phyloP scores from a whole-genome alignment of 192 early-diverging fungal species.

The Mortierella hygrophila region DNA sequence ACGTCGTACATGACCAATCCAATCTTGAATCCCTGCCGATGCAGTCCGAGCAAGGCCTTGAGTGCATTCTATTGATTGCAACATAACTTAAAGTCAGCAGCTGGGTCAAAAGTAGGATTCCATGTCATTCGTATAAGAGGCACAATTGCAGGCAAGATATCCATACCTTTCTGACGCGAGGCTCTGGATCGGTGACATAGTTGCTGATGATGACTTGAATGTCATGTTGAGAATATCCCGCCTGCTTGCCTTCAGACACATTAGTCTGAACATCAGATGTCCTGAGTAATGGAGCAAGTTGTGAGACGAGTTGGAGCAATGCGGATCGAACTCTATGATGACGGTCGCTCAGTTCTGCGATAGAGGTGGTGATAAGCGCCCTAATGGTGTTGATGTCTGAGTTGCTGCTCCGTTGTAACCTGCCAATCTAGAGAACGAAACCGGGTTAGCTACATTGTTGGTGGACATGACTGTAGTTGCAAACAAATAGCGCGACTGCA shows the following conservation, averaged over 20 bases:
- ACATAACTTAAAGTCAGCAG: neutral
- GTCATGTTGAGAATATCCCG: conserved; percentile 52
- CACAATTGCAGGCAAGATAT: neutral
- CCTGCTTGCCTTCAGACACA: neutral
- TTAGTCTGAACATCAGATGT: neutral
- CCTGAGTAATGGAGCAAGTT: conserved; percentile 52
- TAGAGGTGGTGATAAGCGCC: conserved; percentile 45
- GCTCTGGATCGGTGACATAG: conserved; percentile 63
- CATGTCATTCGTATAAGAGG: neutral
- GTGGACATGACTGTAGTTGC: neutral
- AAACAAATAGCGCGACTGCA: neutral
- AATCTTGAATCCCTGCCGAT: conserved; percentile 59
- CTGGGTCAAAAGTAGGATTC: neutral
- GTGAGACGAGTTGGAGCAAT: conserved; percentile 59
- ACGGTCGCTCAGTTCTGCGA: conserved; percentile 58
- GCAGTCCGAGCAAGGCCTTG: conserved; percentile 62
- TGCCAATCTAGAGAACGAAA: conserved; percentile 25
- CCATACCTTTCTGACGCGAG: conserved; percentile 65
- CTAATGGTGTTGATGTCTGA: conserved; percentile 47
- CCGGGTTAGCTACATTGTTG: neutral
- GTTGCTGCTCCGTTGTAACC: conserved; percentile 9
- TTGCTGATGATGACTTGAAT: conserved; percentile 64
- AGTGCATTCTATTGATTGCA: conserved; percentile 56
- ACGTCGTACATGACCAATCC: conserved; percentile 72
- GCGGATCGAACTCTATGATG: conserved; percentile 64